Conservation (phyloP, 2,329 filamentous ascomycete species). For the Colletotrichum navitas region DNA sequence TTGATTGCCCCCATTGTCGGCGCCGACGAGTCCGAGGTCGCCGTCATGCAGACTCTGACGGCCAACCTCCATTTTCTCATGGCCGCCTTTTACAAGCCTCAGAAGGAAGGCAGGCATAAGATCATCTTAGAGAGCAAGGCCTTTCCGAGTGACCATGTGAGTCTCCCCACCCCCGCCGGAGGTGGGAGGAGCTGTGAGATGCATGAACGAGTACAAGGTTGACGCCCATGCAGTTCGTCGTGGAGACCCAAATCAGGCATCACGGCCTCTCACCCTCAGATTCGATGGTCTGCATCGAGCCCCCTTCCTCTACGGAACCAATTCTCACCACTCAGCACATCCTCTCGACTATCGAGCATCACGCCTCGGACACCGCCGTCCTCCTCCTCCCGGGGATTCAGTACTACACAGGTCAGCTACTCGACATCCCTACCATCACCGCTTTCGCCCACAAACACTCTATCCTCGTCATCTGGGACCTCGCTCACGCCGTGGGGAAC, state of each 20-base stretch:
- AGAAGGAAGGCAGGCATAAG: slow-evolving; percentile 68
- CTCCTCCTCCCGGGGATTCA: slow-evolving; percentile 89
- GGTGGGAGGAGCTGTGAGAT: neutral
- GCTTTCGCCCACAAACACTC: slow-evolving; percentile 78
- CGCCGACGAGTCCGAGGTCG: slow-evolving; percentile 76
- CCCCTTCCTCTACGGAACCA: slow-evolving; percentile 60
- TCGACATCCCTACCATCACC: slow-evolving; percentile 87
- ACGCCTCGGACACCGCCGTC: slow-evolving; percentile 79
- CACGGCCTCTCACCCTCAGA: slow-evolving; percentile 74
- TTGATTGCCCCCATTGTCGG: slow-evolving; percentile 80
- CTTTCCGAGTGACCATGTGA: slow-evolving; percentile 85
- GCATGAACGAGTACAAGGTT: neutral
- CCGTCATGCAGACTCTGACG: slow-evolving; percentile 86
- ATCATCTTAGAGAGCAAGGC: slow-evolving; percentile 87
- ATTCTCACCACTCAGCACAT: slow-evolving; percentile 79
- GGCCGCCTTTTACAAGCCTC: slow-evolving; percentile 84
- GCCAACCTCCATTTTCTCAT: slow-evolving; percentile 82
- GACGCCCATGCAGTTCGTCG: slow-evolving; percentile 70
- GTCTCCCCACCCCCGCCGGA: slow-evolving; percentile 39
- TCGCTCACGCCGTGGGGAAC: slow-evolving; percentile 89
- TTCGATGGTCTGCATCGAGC: slow-evolving; percentile 78
- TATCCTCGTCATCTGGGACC: slow-evolving; percentile 86
- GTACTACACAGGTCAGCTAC: slow-evolving; percentile 91
- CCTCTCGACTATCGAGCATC: slow-evolving; percentile 77
- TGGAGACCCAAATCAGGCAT: slow-evolving; percentile 80